A percentile compares a stretch with the other conserved stretches of the same genome.
These are phyloP conservation scores for Adiantum capillusveneris DNA, from an alignment of 75 land plant genomes.

Conservation along the genomic window DNA sequence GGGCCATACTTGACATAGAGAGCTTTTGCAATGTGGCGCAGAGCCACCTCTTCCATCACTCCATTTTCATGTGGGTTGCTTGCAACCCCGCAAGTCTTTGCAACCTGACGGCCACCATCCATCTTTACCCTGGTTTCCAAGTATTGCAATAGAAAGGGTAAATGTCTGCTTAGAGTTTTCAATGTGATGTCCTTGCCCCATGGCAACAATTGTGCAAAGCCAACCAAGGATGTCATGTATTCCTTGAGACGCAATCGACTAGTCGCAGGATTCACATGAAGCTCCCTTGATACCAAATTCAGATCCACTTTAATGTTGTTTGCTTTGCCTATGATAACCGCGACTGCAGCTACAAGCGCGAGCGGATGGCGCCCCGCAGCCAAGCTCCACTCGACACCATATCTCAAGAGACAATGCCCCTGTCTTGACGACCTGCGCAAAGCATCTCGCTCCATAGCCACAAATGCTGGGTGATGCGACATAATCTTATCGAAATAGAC, in stretches of 20 bases:
- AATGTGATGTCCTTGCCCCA: conserved; percentile 73
- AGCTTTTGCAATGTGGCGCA: conserved; percentile 5
- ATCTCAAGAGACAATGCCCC: conserved; percentile 49
- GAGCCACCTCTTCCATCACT: neutral
- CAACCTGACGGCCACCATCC: neutral
- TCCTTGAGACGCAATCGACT: conserved; percentile 46
- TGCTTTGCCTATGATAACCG: conserved; percentile 42
- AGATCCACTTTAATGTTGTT: conserved; percentile 38
- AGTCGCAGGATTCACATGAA: conserved; percentile 26
- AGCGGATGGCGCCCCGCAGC: conserved; percentile 63
- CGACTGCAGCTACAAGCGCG: conserved; percentile 58
- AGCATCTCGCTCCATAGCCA: conserved; percentile 8
- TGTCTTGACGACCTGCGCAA: conserved; percentile 33
- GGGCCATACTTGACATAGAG: neutral
- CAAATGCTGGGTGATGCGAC: neutral
- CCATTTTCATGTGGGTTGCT: no score
- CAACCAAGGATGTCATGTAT: conserved; percentile 16
- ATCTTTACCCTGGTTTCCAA: conserved; percentile 23
- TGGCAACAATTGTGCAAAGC: conserved; percentile 24
- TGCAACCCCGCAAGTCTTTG: neutral
- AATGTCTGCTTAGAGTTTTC: conserved; percentile 48
- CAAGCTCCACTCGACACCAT: conserved; percentile 52
- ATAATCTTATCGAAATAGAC: neutral
- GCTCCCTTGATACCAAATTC: conserved; percentile 49
- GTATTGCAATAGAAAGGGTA: conserved; percentile 51